phyloP scores from a whole-genome alignment of 2,329 filamentous ascomycete species.

The Cladophialophora bantiana region DNA sequence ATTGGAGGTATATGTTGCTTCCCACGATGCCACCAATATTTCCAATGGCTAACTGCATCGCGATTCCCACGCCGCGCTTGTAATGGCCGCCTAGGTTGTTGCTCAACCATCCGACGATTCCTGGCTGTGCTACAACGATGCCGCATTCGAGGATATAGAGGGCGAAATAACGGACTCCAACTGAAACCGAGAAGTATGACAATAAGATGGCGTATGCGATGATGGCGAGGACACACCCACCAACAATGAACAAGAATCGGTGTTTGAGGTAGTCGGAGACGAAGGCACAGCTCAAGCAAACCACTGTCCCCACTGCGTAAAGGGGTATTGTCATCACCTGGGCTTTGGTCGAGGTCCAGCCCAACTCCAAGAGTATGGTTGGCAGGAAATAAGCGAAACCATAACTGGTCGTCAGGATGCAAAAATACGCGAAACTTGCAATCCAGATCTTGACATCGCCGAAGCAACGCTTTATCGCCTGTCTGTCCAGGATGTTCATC shows the following conservation, averaged over 20 bases:
- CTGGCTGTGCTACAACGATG: slow-evolving; percentile 43
- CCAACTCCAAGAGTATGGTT: slow-evolving; percentile 46
- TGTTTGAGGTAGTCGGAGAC: slow-evolving; percentile 43
- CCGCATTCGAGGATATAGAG: slow-evolving; percentile 41
- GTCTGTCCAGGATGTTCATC: slow-evolving; percentile 42
- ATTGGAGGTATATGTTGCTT: slow-evolving; percentile 49
- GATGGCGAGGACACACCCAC: slow-evolving; percentile 43
- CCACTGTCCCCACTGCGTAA: slow-evolving; percentile 43
- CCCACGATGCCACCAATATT: slow-evolving; percentile 46
- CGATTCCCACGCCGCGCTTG: slow-evolving; percentile 42
- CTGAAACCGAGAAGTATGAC: slow-evolving; percentile 33
- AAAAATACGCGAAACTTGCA: slow-evolving; percentile 42
- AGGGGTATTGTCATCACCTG: slow-evolving; percentile 49
- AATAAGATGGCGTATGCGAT: slow-evolving; percentile 46
- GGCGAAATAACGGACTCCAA: slow-evolving; percentile 41
- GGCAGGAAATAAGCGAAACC: slow-evolving; percentile 45
- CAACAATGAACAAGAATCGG: slow-evolving; percentile 46
- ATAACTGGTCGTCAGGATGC: slow-evolving; percentile 45
- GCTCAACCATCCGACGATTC: slow-evolving; percentile 39
- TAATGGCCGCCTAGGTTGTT: slow-evolving; percentile 44
- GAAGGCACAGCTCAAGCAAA: slow-evolving; percentile 41
- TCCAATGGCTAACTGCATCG: slow-evolving; percentile 34
- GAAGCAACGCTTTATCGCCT: slow-evolving; percentile 40
- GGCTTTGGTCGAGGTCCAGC: slow-evolving; percentile 43
- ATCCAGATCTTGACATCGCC: slow-evolving; percentile 45